Evolutionary conservation across 352 stramenopile species (phyloP), one percentile per base, ranked within the genome.

Genomic region (Aphanomyces invadans): DNA sequence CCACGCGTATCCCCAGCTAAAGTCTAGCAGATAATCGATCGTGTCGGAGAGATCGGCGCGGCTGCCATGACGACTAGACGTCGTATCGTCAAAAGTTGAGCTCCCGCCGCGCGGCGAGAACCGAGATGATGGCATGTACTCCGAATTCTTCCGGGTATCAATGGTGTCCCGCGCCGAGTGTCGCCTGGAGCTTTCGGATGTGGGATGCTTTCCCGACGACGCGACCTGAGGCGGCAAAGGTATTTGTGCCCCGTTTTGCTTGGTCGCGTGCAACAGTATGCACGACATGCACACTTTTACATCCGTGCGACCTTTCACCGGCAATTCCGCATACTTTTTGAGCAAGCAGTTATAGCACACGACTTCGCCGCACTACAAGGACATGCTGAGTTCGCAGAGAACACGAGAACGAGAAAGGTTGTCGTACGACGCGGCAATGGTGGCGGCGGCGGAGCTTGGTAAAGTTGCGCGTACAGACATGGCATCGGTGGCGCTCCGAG

Each of bases 201-300:
- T 1, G 21, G 32, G 60, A n/a, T 29, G 26, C 45, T 48, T 29
- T 29, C 23, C 21, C 29, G 76, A 76, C 57, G 73, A 77, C 28
- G 66, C 73, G 44, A 76, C 78, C 9, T 72, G 79, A 17, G 79
- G 73, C 17, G 73, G 66, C 10, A 70, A 69, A 1, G 80, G 77
- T 19, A 75, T 76, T 29, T 74, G 76, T 71, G n/a, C 45, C 11
- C 44, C 60, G 26, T 80, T 79, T 68, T 90, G 83, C 15, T 75
- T 72, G 70, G 90, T 90, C 48, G 85, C 81, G 66, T 91, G 83
- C 69, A 81, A 92, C 64, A 95, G 73, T 66, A 94, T 94, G 74
- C 86, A 95, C 54, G 86, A 92, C 86, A 92, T 95, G 74, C 86
- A 95, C 64, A 95, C 82, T 56, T 82, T 82, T 53, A 95, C 82